Evolutionary conservation across 495 filamentous ascomycete genomes (phyloP).

Genomic region (Immersiella caudata): DNA sequence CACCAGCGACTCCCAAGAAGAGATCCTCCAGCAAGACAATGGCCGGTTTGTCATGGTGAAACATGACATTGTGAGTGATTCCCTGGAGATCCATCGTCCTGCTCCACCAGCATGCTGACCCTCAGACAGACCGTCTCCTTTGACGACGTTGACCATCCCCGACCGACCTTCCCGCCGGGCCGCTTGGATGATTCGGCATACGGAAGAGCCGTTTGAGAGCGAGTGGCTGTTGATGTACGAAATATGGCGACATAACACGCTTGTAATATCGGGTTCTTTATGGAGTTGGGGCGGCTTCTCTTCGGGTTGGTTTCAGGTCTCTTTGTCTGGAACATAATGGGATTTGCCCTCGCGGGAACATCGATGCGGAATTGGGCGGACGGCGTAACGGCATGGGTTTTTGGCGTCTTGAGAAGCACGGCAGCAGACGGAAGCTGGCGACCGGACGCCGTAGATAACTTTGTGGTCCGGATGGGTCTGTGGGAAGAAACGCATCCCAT

Average conservation of each 20-base stretch:
- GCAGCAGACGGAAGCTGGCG: background rate
- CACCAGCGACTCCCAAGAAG: slow-evolving; percentile 32
- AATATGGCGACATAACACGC: background rate
- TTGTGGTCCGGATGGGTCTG: no score
- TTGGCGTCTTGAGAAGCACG: background rate
- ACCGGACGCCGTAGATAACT: no score
- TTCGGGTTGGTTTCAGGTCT: background rate
- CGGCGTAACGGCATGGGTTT: background rate
- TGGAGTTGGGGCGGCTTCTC: background rate
- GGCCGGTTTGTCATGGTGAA: slow-evolving; percentile 31
- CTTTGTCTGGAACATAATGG: no score
- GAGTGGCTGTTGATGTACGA: background rate
- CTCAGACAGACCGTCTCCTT: slow-evolving; percentile 4
- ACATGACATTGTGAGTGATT: slow-evolving; percentile 32
- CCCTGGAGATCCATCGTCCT: background rate
- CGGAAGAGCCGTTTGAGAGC: slow-evolving; percentile 2
- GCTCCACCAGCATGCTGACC: background rate
- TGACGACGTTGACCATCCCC: slow-evolving; percentile 13
- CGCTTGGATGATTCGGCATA: background rate
- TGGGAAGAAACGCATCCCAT: no score
- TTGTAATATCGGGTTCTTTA: background rate
- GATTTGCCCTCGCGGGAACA: background rate
- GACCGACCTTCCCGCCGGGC: background rate
- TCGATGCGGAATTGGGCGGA: background rate
- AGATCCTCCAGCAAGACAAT: slow-evolving; percentile 29